Evolutionary conservation across 345 rosid genomes (phyloP), one percentile per base, ranked within the genome.

Genomic region (Ceriops decandra): DNA sequence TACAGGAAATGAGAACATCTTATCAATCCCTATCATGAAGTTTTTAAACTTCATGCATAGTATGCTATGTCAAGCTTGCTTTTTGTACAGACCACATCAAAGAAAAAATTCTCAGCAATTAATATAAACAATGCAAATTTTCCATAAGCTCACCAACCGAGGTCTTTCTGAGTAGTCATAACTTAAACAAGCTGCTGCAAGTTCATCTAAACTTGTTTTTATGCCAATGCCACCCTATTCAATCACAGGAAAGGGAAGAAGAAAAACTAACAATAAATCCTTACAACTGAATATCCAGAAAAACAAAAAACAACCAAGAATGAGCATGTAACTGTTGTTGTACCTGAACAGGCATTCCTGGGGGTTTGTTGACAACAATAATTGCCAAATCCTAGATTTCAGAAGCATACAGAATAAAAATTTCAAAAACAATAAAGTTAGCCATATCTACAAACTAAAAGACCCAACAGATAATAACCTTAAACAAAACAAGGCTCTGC

Each of bases 291-390:
- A 16, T 13, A 35, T 53, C 33, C 36, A 53, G 32, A n/a, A 62
- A 26, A 20, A 38, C 47, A 54, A 6, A 5, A 28, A 60, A 61
- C 38, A 24, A 52, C 8, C 30, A 26, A 32, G 22, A 22, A 71
- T 42, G 0, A 57, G 70, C 47, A 49, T 61, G 62, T 6, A 58
- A 49, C 31, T 28, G 31, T 51, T 30, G 63, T 58, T 77, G 79
- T 71, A 91, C 97, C 84, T 95, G 97, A 78, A 91, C 99, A 57
- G 97, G 89, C 88, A 95, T 60, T 74, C 99, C 93, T 2, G 88
- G 91, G 63, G 99, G 97, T 60, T 91, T 95, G 73, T 95, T 90
- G 76, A 95, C 57, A 56, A 84, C 93, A 69, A 95, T 80, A 76
- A 91, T 87, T 31, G 89, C 78, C 3, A 87, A 67, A 79, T 95